Evolutionary conservation across 768 basidiomycete species (phyloP), one percentile per base, ranked within the genome.

Genomic region (Boletus barrowsii): DNA sequence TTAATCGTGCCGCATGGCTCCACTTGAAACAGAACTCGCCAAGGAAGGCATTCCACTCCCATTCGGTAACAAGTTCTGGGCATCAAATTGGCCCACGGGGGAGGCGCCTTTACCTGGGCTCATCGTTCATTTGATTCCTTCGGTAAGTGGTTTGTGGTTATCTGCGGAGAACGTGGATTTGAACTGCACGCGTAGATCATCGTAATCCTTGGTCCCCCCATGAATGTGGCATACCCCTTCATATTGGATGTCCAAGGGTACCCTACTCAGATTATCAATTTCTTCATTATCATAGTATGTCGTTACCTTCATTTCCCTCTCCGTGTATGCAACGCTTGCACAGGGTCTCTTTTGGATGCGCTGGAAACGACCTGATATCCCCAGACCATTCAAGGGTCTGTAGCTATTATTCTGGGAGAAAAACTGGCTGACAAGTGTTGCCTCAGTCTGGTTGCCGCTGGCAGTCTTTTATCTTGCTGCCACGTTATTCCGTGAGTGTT

Each of bases 1-100:
- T 35, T 35, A 11, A 39, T 4, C n/a, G 15, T 26, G 22, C 10
- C 29, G 9, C 37, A 39, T 39, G 37, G 9, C 18, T 40, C 11
- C 11, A 39, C 29, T 40, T 3, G 2, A n/a, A 7, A 42, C 46
- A 78, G 83, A 84, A 49, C 76, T 84, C 5, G 82, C 82, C 3
- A 84, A 84, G 58, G 82, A 83, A 61, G 83, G 82, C 0, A 70
- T 83, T n/a, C 82, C 82, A 15, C 72, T 84, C 1, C 83, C 83
- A 2, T 82, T 82, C 47, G 81, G 80, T 5, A 83, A 79, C 56
- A 73, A 69, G 22, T 80, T 83, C 59, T 83, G 81, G 82, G 82
- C 82, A 3, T 80, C 79, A 2, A 83, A 83, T 58, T 82, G 80
- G 81, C 80, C 81, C 2, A 79, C 77, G 3, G 79, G 80, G 13